Percentiles rank a stretch among this genome's conserved stretches.
These are phyloP conservation scores for Kokia cookei DNA, from an alignment of 441 rosid genomes.

Conservation along the genomic window DNA sequence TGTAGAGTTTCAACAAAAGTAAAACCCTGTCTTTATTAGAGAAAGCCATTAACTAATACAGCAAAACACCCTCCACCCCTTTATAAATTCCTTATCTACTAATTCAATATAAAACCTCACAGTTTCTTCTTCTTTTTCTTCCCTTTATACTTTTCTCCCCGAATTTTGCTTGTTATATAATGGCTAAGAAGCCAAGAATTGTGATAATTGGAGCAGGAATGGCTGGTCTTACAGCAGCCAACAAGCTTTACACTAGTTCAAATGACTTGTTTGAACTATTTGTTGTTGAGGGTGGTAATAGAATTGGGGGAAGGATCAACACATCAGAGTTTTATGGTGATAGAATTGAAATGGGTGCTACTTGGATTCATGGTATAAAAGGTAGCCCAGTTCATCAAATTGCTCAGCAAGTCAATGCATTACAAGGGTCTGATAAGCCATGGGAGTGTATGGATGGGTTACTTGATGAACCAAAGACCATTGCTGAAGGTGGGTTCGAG, in stretches of 20 bases:
- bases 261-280: slow-evolving; percentile 62
- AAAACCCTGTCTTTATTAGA: slow-evolving; percentile 52
- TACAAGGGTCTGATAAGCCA: slow-evolving; percentile 59
- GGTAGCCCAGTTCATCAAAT: slow-evolving; percentile 83
- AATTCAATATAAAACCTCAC: slow-evolving; percentile 35
- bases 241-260: slow-evolving; percentile 64
- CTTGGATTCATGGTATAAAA: slow-evolving; percentile 99
- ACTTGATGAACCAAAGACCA: slow-evolving; percentile 39
- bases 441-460: slow-evolving; percentile 96
- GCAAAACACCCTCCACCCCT: neutral
- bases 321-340: slow-evolving; percentile 82
- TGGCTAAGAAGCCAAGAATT: slow-evolving; percentile 85
- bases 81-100: slow-evolving; percentile 48
- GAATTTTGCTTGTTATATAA: slow-evolving; percentile 19
- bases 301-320: slow-evolving; percentile 92
- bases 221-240: slow-evolving; percentile 94
- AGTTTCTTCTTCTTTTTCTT: slow-evolving; percentile 12
- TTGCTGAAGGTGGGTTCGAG: slow-evolving; percentile 77
- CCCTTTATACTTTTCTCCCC: slow-evolving; percentile 1
- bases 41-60: neutral
- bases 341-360: slow-evolving; percentile 93
- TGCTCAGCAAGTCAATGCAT: slow-evolving; percentile 55
- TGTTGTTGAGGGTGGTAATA: slow-evolving; percentile 81
- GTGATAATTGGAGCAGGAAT: slow-evolving; percentile 95
- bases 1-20: slow-evolving; percentile 21